Percentiles rank a stretch among this genome's conserved stretches.
These are phyloP conservation scores for Scheffersomyces titani DNA, from an alignment of 1,139 yeast species.

Conservation along the genomic window DNA sequence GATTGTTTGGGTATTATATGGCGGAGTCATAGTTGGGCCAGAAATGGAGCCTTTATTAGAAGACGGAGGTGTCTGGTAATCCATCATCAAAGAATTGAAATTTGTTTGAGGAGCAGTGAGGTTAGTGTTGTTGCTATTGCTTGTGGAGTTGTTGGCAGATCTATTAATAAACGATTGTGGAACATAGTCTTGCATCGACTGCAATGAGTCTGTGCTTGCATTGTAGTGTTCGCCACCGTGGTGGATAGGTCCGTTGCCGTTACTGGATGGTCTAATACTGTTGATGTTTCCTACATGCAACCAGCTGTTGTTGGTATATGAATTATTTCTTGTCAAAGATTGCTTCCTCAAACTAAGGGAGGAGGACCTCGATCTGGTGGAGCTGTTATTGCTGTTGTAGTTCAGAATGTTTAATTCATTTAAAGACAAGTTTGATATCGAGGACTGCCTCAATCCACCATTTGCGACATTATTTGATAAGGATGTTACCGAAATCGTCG, in stretches of 20 bases:
- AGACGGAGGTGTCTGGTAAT: conserved; percentile 47
- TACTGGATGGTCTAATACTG: conserved; percentile 29
- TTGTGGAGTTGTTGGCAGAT: conserved; percentile 19
- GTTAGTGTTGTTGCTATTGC: background rate
- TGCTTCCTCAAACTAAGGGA: conserved; percentile 43
- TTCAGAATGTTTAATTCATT: conserved; percentile 41
- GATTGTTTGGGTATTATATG: conserved; percentile 11
- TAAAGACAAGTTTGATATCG: conserved; percentile 44
- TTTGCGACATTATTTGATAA: conserved; percentile 13
- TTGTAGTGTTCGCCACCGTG: conserved; percentile 23
- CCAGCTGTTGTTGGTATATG: conserved; percentile 41
- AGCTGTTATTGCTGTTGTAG: conserved; percentile 20
- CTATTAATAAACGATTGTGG: conserved; percentile 43
- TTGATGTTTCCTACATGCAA: conserved; percentile 48
- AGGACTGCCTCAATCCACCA: conserved; percentile 29
- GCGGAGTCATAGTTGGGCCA: conserved; percentile 16
- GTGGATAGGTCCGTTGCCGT: conserved; percentile 7
- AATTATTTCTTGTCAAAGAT: conserved; percentile 47
- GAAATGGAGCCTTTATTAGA: conserved; percentile 38
- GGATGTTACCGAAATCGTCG: conserved; percentile 23
- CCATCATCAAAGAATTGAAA: conserved; percentile 40
- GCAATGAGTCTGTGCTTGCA: conserved; percentile 45
- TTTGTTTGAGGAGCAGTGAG: conserved; percentile 8
- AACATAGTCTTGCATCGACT: conserved; percentile 47
- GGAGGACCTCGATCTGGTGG: conserved; percentile 23